Conservation (phyloP, 768 basidiomycete species). For the Kwoniella heveanensis region DNA sequence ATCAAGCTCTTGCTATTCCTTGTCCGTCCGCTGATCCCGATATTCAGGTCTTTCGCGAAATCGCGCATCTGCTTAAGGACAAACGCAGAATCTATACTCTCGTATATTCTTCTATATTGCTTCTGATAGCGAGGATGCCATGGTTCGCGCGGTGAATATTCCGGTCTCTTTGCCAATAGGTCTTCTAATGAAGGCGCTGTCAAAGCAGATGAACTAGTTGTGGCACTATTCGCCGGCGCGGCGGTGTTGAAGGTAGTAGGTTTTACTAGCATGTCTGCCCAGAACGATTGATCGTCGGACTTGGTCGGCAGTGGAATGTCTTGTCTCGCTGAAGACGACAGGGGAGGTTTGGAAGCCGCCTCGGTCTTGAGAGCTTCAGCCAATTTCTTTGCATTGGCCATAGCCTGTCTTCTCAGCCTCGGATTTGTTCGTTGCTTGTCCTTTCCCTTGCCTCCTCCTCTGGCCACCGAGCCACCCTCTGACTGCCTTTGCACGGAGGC, state of each 20-base stretch:
- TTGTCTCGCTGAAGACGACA: background rate
- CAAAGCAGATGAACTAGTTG: background rate
- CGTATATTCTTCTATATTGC: constrained; percentile 4
- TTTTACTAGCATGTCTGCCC: constrained; percentile 12
- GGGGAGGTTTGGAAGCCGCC: background rate
- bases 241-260: constrained; percentile 5
- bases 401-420: constrained; percentile 13
- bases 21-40: background rate
- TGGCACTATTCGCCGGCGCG: background rate
- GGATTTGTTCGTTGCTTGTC: constrained; percentile 1
- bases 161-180: constrained; percentile 11
- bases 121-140: constrained; percentile 16
- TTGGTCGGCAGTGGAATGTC: background rate
- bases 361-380: constrained; percentile 16
- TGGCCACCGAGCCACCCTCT: too few relatives aligned
- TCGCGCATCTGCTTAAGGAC: constrained; percentile 8
- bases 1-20: constrained; percentile 7
- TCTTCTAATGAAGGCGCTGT: constrained; percentile 13
- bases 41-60: constrained; percentile 9
- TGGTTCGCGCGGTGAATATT: constrained; percentile 13
- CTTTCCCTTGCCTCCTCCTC: background rate
- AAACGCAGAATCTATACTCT: constrained; percentile 17
- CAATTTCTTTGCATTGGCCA: constrained; percentile 10
- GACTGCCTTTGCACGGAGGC: too few relatives aligned
- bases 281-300: background rate